Conservation (phyloP, 305 asterid genomes). For the Fraxinus sp. region DNA sequence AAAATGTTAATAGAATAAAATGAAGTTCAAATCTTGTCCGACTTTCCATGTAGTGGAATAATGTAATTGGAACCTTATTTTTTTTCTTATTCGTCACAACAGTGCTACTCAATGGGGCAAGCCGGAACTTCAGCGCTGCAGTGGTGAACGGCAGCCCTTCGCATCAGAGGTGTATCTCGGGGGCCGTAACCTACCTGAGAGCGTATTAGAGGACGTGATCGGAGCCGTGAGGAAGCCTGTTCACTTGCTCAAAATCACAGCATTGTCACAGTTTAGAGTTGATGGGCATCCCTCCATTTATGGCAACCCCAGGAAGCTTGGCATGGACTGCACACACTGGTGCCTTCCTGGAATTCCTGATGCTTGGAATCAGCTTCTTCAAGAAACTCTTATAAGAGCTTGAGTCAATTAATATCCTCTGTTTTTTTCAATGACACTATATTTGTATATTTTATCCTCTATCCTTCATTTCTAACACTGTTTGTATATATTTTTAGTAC, state of each 20-base stretch:
- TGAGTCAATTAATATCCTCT: neutral
- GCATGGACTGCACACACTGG: constrained; percentile 54
- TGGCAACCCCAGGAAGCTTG: constrained; percentile 25
- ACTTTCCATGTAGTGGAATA: neutral
- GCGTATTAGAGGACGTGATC: constrained; percentile 24
- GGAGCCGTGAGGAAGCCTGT: constrained; percentile 11
- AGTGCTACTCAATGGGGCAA: constrained; percentile 39
- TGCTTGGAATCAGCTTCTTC: constrained; percentile 43
- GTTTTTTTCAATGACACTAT: neutral
- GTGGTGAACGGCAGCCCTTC: constrained; percentile 22
- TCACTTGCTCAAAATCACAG: constrained; percentile 25
- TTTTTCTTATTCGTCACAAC: neutral
- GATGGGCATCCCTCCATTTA: constrained; percentile 47
- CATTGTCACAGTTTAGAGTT: constrained; percentile 32
- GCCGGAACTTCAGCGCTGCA: constrained; percentile 26
- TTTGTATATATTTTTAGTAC: too few species aligned
- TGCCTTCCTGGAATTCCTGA: constrained; percentile 56
- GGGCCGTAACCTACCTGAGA: constrained; percentile 14
- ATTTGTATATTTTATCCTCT: too few species aligned
- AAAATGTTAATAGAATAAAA: neutral
- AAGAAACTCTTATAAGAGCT: constrained; percentile 22
- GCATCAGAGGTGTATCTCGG: neutral
- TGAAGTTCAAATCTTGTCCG: neutral
- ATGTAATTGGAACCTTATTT: neutral
- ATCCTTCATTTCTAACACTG: too few species aligned